Evolutionary conservation across 2,329 filamentous ascomycete species (phyloP), one percentile per base, ranked within the genome.

Genomic region (Pestalotiopsis sp.): DNA sequence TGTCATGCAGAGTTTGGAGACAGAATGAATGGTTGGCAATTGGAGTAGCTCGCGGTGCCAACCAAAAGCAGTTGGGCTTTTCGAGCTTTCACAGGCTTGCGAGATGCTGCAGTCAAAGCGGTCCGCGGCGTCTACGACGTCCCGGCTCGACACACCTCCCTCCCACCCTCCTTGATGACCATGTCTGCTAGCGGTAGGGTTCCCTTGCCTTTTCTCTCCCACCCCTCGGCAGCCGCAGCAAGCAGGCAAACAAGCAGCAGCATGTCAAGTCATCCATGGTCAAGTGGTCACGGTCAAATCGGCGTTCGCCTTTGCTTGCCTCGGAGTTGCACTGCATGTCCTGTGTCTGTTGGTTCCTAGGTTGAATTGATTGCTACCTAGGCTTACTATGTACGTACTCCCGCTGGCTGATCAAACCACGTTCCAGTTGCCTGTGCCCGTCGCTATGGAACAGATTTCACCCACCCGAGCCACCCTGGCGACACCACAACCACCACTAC

Each of bases 321-420:
- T 59, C 25, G 59, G 31, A 62, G 25, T 20, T 27, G n/a, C 59
- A 38, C 45, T 52, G 45, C 45, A 52, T 52, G 45, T 52, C 17
- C 45, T 52, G 20, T 20, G 45, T 52, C 17, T 39, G 17, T 36
- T 62, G 31, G 36, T 36, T 38, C 27, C 59, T 62, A 59, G 57
- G 17, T 31, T 69, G 31, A 36, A 36, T 36, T 36, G 31, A 36
- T 9, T 9, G 31, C 31, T 36, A 36, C 31, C 31, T 9, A 67
- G 65, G 45, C 67, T 57, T 68, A 31, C 27, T 72, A 72, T 75
- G 74, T 52, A 52, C 45, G 45, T 52, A 73, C 71, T 69, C 57
- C 69, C 39, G 69, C 64, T 69, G 66, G 67, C 74, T 67, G 71
- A 74, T 74, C 72, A 73, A 72, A 72, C 71, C 72, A 75, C 74